A percentile compares a stretch with the other conserved stretches of the same genome.
These are phyloP conservation scores for Cardiospermum halicacabum DNA, from an alignment of 345 rosid species.

Conservation along the genomic window DNA sequence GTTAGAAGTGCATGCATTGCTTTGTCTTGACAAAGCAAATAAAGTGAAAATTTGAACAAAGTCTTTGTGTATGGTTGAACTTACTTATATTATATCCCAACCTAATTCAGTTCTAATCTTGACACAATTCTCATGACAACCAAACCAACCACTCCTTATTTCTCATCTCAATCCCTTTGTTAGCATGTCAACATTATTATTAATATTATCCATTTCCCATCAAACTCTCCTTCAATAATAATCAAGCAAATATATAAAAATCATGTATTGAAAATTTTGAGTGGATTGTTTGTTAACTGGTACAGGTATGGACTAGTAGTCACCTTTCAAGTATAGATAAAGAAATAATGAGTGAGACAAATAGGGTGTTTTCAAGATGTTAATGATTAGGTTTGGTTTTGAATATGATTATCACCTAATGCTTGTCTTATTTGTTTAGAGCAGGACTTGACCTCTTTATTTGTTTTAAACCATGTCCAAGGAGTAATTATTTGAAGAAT, in stretches of 20 bases:
- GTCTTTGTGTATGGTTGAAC: conserved; percentile 12
- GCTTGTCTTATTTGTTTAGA: neutral
- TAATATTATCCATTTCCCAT: too few relatives aligned
- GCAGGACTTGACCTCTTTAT: neutral
- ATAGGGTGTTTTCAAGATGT: neutral
- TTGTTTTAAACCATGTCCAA: too few relatives aligned
- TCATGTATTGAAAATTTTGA: too few relatives aligned
- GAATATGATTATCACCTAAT: neutral
- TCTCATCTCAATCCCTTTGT: neutral
- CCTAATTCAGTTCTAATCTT: conserved; percentile 7
- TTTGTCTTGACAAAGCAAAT: neutral
- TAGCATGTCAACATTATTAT: too few relatives aligned
- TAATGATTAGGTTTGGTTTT: neutral
- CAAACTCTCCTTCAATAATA: too few relatives aligned
- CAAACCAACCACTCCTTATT: neutral
- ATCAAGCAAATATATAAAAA: too few relatives aligned
- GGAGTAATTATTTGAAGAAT: too few relatives aligned
- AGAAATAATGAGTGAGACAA: neutral
- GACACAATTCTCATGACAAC: neutral
- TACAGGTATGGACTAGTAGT: neutral
- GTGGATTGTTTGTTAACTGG: neutral
- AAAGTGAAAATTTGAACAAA: neutral
- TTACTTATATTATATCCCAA: neutral
- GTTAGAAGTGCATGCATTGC: neutral
- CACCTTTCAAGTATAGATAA: neutral